These are phyloP conservation scores for Phytopythium litorale DNA, from an alignment of 352 stramenopile genomes.

Conservation along the genomic window DNA sequence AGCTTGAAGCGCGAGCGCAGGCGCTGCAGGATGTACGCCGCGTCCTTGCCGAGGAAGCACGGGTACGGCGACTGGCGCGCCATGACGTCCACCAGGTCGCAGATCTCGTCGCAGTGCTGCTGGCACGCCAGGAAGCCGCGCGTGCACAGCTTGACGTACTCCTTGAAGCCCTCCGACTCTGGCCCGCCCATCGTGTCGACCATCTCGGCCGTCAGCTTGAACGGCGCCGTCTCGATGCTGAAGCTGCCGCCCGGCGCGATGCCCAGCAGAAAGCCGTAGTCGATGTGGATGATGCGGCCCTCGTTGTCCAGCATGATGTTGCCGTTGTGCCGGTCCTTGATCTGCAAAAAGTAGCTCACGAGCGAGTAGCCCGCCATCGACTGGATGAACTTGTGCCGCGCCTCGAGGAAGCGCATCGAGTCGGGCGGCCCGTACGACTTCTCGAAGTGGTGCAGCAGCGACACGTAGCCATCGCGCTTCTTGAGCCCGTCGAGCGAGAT, in stretches of 20 bases:
- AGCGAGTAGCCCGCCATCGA: slow-evolving; percentile 98
- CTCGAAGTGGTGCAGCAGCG: slow-evolving; percentile 94
- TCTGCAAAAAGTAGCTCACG: slow-evolving; percentile 97
- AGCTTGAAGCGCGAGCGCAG: slow-evolving; percentile 89
- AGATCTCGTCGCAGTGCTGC: slow-evolving; percentile 93
- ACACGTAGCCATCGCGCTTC: slow-evolving; percentile 94
- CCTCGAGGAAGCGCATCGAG: slow-evolving; percentile 87
- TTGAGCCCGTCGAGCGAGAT: slow-evolving; percentile 98
- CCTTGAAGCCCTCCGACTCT: slow-evolving; percentile 90
- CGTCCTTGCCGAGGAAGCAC: slow-evolving; percentile 91
- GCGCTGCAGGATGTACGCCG: slow-evolving; percentile 81
- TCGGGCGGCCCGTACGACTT: slow-evolving; percentile 91
- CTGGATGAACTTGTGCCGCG: slow-evolving; percentile 95
- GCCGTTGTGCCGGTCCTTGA: slow-evolving; percentile 99
- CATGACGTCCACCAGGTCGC: slow-evolving; percentile 97
- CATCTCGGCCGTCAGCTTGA: slow-evolving; percentile 99
- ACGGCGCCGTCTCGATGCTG: slow-evolving; percentile 98
- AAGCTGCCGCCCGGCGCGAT: slow-evolving; percentile 98
- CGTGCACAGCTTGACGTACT: slow-evolving; percentile 97
- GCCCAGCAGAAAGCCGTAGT: slow-evolving; percentile 99
- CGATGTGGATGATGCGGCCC: slow-evolving; percentile 99
- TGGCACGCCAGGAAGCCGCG: slow-evolving; percentile 97
- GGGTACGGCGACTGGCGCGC: slow-evolving; percentile 94
- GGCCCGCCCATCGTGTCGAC: slow-evolving; percentile 96
- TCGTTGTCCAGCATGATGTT: slow-evolving; percentile 99